Evolutionary conservation across 495 filamentous ascomycete species (phyloP), one percentile per base, ranked within the genome.

Genomic region (Chaetomidium leptoderma): DNA sequence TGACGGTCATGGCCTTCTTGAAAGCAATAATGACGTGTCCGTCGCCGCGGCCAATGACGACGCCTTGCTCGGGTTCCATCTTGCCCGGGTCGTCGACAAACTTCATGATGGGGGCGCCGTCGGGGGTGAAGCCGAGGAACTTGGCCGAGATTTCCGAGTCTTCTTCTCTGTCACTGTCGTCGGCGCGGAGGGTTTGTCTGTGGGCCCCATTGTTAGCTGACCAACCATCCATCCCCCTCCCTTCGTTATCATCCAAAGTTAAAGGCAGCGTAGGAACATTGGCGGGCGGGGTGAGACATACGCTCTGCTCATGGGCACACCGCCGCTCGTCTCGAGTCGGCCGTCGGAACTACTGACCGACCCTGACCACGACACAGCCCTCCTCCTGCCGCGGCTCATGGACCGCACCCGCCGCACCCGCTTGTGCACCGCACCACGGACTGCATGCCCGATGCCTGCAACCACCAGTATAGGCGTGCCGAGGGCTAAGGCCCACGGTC

Each of bases 401-500:
- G 63, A 63, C 21, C 67, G 63, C 21, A 65, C 59, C 21, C 52
- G 49, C 29, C 53, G 17, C 10, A 66, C 66, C 3, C 64, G 66
- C 33, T 66, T 68, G 53, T 62, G 65, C 59, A 70, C 66, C 35
- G 68, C 65, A 16, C 62, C 54, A 50, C 74, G 69, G 19, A 77
- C 56, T 13, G 74, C 56, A 51, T 78, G 72, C 32, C 72, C 72
- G 39, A 77, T 57, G 7, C 72, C 74, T 16, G 73, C 72, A 44
- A 78, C 68, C 26, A 80, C 76, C 9, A 79, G 70, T 0, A 79
- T 73, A 0, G 78, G 78, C 1, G 78, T 81, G 11, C 78, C 77
- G 10, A 81, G 61, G 0, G 74, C 75, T 3, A 78, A 57, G n/a
- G 71, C 73, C 74, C 75, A 81, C 0, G 71, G 69, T 13, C 74